Evolutionary conservation across 2,329 filamentous ascomycete genomes (phyloP).

Genomic region (Fusarium heterosporum): DNA sequence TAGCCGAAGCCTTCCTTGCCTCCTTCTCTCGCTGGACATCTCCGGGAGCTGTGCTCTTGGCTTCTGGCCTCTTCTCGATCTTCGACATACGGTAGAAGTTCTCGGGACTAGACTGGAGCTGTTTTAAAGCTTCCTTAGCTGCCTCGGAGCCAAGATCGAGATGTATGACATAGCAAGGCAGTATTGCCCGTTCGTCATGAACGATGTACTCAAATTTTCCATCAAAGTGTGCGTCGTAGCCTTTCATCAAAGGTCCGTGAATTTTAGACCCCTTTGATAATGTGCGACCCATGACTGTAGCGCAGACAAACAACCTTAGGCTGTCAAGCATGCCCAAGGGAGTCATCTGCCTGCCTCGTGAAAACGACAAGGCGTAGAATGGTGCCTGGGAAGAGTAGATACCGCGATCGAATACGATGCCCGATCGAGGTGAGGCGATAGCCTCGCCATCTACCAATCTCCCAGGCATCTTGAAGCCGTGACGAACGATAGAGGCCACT

Average conservation of each 20-base stretch:
- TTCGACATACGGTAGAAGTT: conserved; percentile 8
- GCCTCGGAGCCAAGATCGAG: conserved; percentile 55
- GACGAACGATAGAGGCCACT: conserved; percentile 57
- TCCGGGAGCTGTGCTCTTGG: conserved; percentile 43
- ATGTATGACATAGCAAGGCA: conserved; percentile 60
- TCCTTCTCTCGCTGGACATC: conserved; percentile 54
- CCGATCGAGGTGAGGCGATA: conserved; percentile 40
- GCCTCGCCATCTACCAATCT: conserved; percentile 34
- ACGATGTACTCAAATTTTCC: conserved; percentile 56
- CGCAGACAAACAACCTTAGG: conserved; percentile 59
- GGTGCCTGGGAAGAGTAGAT: conserved; percentile 59
- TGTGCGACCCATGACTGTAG: conserved; percentile 58
- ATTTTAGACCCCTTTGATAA: background rate
- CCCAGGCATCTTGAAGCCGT: conserved; percentile 57
- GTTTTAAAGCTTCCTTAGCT: conserved; percentile 42
- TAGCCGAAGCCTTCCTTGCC: conserved; percentile 54
- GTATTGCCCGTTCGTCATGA: conserved; percentile 56
- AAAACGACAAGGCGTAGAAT: conserved; percentile 54
- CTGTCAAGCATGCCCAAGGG: conserved; percentile 50
- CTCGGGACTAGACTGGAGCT: conserved; percentile 23
- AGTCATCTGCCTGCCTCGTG: conserved; percentile 47
- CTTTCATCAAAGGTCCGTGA: conserved; percentile 43
- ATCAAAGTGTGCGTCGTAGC: conserved; percentile 55
- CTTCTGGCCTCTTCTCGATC: background rate
- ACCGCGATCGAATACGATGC: conserved; percentile 55